Evolutionary conservation across 2,329 filamentous ascomycete species (phyloP), one percentile per base, ranked within the genome.

Genomic region (Calonectria ilicicola): DNA sequence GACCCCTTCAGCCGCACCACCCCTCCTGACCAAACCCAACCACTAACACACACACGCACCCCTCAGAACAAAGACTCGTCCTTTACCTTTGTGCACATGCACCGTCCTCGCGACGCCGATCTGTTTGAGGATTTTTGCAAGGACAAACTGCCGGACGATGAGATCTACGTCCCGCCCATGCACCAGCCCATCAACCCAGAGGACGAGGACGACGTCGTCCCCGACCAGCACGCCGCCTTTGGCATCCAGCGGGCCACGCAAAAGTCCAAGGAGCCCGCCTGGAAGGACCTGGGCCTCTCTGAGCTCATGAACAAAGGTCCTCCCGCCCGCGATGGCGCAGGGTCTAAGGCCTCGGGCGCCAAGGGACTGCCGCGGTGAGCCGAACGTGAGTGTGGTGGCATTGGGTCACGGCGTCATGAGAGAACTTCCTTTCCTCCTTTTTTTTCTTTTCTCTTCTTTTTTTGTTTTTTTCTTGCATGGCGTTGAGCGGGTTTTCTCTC

Each of bases 171-270:
- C n/a, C 91, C 93, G 40, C 91, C 91, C 9, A 91, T 95, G 74
- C 91, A 95, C 81, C 94, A 95, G 82, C 95, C 94, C 47, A 89
- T 95, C 80, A 96, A 97, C 82, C 94, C 95, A 0, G 94, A 97
- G 83, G 94, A 97, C 82, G 94, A 97, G 84, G 95, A 97, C 81
- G 94, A 97, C 80, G 93, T 97, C 5, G 94, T 97, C 5, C 94
- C 95, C 0, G 94, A 97, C 83, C 94, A 97, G 85, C 94, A 97
- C 81, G 94, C 94, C 15, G 95, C 94, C 0, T 97, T 97, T 82
- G 95, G 94, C 46, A 97, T 97, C 79, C 92, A 94, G 83, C 90
- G 93, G 77, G 94, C 94, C 12, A 96, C 94, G 19, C 93, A 95
- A 84, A 89, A 90, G 75, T 88, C 87, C 78, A 90, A 89, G 79